Percentiles rank a stretch among this genome's conserved stretches.
Conservation (phyloP, 495 filamentous ascomycete species). For the Neurospora sp. region DNA sequence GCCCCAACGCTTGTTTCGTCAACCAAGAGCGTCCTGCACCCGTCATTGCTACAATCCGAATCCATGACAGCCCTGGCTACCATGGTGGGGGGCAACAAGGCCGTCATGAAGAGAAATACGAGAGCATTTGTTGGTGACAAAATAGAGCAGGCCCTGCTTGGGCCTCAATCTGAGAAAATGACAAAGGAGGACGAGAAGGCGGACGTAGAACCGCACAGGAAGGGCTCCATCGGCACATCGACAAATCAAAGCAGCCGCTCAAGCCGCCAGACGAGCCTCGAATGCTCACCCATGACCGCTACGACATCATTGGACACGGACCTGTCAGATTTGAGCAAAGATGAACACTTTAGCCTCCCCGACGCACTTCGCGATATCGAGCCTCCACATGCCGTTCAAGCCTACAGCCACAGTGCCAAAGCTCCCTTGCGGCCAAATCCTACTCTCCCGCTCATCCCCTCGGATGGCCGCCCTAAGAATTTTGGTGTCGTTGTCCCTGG, state of each 20-base stretch:
- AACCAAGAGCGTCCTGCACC: neutral
- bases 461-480: constrained; percentile 44
- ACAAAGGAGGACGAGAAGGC: constrained; percentile 3
- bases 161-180: neutral
- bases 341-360: neutral
- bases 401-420: neutral
- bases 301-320: neutral
- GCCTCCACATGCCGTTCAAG: constrained; percentile 1
- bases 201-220: neutral
- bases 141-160: constrained; percentile 4
- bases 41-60: neutral
- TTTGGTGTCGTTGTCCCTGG: constrained; percentile 56
- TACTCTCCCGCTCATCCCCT: constrained; percentile 1
- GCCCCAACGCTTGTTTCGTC: neutral
- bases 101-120: constrained; percentile 18
- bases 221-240: constrained; percentile 5
- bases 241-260: constrained; percentile 9
- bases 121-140: constrained; percentile 14
- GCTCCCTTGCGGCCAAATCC: neutral
- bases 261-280: constrained; percentile 9
- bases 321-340: neutral
- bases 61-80: neutral
- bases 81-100: constrained; percentile 11
- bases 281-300: constrained; percentile 7
- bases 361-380: neutral